Evolutionary conservation across 73 alveolate species (phyloP).

Genomic region (Paramecium sexaurelia): DNA sequence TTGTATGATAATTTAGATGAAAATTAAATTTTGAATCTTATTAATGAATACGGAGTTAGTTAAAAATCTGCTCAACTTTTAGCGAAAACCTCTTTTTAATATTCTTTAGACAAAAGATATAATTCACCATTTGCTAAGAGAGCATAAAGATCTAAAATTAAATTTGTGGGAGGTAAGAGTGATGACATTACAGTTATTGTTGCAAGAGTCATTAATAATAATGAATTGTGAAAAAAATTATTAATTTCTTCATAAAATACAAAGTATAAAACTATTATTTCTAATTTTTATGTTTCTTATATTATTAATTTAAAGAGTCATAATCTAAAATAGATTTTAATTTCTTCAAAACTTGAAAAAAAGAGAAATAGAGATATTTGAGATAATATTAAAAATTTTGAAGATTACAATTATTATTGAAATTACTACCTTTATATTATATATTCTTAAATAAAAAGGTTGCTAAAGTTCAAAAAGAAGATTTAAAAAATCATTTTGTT

Average conservation of each 20-base stretch:
- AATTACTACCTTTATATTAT: too few relatives aligned
- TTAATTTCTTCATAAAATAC: not conserved
- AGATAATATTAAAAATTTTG: too few relatives aligned
- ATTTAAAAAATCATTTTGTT: too few relatives aligned
- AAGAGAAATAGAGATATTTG: too few relatives aligned
- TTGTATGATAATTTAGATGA: slow-evolving; percentile 82
- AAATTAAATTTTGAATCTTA: slow-evolving; percentile 63
- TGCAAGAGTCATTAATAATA: slow-evolving; percentile 63
- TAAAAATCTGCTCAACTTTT: slow-evolving; percentile 73
- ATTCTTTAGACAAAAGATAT: slow-evolving; percentile 67
- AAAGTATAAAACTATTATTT: not conserved
- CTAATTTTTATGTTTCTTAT: not conserved
- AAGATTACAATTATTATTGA: too few relatives aligned
- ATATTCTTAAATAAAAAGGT: too few relatives aligned
- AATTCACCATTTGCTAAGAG: slow-evolving; percentile 83
- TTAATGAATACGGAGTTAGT: slow-evolving; percentile 69
- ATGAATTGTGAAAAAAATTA: slow-evolving; percentile 7
- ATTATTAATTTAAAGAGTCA: not conserved
- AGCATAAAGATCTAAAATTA: slow-evolving; percentile 73
- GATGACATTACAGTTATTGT: slow-evolving; percentile 88
- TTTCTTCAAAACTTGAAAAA: too few relatives aligned
- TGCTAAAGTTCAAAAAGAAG: too few relatives aligned
- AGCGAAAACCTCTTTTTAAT: slow-evolving; percentile 77
- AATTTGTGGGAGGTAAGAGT: slow-evolving; percentile 81
- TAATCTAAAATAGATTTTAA: too few relatives aligned